Base-by-base conservation (phyloP, 257 asterid species). In the Paulownia fortunei region DNA sequence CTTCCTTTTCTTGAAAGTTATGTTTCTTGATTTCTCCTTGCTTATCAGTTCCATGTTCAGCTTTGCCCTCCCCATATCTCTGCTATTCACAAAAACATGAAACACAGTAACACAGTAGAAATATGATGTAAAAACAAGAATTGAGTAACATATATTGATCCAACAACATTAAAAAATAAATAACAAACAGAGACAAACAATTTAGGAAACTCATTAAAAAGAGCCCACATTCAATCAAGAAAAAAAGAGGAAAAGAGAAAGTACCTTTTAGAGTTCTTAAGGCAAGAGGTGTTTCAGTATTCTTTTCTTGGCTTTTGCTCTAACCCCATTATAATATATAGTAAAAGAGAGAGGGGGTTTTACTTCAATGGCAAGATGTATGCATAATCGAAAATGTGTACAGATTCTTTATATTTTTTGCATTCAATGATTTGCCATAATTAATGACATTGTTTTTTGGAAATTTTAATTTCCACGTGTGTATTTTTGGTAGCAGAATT, bases 1-100 rank as follows among this genome's bases (percentile, higher is more conserved):
- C 65, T 87, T 91, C 21, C 97, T 84, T 39, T 89, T 93, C 89
- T 89, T 91, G 92, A 83, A 91, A 0, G 96, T 87, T 9, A 80
- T 26, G 63, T 58, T 70, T 42, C 98, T 79, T 2, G 87, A 52
- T 65, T 87, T 89, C 65, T 88, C 93, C 47, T 89, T 86, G n/a
- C 26, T 63, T 10, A 88, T 91, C 6, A 91, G 61, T 32, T 89
- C 92, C 96, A 93, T 87, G 61, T 85, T 88, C 83, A 91, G 19
- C 55, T 93, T 93, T 18, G 92, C 94, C 5, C 97, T 83, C 3
- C 96, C 97, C 97, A 90, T 88, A 8, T 34, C 26, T 56, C 44
- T 67, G 7, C 0, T 8, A 9, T 0, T 30, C 12, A 21, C 2
- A 23, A 32, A 21, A 62, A 44, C 54, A 34, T 59, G 18, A 59